Evolutionary conservation across 768 basidiomycete species (phyloP).

Genomic region (Mrakia frigida): DNA sequence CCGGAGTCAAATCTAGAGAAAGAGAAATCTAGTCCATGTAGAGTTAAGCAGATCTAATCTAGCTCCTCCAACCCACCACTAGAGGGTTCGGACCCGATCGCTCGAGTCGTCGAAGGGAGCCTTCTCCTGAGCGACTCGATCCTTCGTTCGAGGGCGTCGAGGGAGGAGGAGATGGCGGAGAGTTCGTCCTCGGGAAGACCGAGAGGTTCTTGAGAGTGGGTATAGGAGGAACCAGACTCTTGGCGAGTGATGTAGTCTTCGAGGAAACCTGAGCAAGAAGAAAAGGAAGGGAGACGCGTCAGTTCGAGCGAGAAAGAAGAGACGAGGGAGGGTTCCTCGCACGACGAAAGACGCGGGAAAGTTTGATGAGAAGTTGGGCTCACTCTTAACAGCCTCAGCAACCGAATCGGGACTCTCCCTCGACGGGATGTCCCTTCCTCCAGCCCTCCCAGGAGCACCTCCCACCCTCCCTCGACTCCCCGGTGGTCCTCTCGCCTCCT

Average conservation of each 20-base stretch:
- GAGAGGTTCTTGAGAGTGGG: not conserved
- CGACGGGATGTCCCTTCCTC: not conserved
- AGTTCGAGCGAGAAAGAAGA: not conserved
- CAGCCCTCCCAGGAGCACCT: not conserved
- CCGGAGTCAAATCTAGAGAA: not conserved
- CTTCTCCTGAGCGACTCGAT: not conserved
- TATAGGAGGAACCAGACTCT: not conserved
- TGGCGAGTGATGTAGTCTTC: conserved; percentile 23
- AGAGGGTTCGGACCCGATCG: not conserved
- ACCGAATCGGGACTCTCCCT: conserved; percentile 26
- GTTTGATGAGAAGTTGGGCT: not conserved
- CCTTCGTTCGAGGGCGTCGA: conserved; percentile 24
- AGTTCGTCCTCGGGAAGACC: conserved; percentile 3
- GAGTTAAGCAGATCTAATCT: not conserved
- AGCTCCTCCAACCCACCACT: not conserved
- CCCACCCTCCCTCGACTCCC: not conserved
- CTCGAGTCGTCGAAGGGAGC: not conserved
- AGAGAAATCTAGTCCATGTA: not conserved
- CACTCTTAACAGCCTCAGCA: conserved; percentile 29
- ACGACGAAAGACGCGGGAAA: too few species aligned
- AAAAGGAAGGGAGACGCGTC: too few species aligned
- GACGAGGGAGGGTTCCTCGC: too few species aligned
- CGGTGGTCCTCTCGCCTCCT: not conserved
- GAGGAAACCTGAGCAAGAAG: conserved; percentile 11
- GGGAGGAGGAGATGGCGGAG: conserved; percentile 16